Base-by-base conservation (phyloP, 768 basidiomycete genomes). In the Mycena epipterygia region DNA sequence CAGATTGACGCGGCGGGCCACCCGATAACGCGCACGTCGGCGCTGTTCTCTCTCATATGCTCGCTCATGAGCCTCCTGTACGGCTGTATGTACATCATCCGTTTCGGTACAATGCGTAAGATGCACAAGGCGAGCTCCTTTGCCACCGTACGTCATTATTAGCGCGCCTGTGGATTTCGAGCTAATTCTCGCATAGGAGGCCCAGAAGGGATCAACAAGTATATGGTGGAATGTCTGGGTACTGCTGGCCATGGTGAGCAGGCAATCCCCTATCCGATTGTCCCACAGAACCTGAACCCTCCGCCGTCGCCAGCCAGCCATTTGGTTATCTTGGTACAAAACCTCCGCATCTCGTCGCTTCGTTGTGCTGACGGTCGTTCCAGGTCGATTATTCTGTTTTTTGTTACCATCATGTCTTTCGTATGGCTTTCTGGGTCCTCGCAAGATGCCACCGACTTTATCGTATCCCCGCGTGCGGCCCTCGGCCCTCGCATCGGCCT, bases 221-320 rank as follows among this genome's bases (percentile, higher is more conserved):
- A 79, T 83, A n/a, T 80, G 76, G 69, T 84, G 91, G 91, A 93
- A 93, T 70, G 88, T 92, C 23, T 92, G 91, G 91, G 87, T 92
- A 1, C 69, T 92, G n/a, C 82, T 93, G 32, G 88, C 91, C 0
- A 86, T 90, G 83, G 70, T 71, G 46, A 16, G 64, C 46, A 5
- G 11, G n/a, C n/a, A 7, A 7, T 14, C 25, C 23, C n/a, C 4
- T 37, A 11, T 59, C 44, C 49, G 4, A 51, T 37, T n/a, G 16
- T 2, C n/a, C 32, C 30, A 23, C 27, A n/a, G 5, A 32, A 1
- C 48, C 42, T 25, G 12, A 42, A n/a, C 44, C 25, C 1, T 49
- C 19, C 13, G n/a, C 3, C 21, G 35, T 32, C 30, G 90, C 84
- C 85, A 87, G 64, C 72, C 69, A 23, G 70, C 57, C 9, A 21